Conservation (phyloP, 2,329 filamentous ascomycete genomes). For the Trichoderma afroharzianum region DNA sequence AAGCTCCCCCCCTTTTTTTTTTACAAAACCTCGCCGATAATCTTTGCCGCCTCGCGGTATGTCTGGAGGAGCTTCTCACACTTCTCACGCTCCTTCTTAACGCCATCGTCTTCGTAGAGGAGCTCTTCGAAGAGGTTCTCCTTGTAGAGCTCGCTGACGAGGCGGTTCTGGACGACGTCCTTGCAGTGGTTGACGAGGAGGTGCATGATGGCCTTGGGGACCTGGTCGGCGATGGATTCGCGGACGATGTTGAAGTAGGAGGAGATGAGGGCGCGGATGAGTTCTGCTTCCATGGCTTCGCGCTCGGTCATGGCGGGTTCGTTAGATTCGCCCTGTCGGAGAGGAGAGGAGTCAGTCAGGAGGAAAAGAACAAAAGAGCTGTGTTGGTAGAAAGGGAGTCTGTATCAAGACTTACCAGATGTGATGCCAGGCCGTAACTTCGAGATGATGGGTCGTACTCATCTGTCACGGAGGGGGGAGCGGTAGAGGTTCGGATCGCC, state of each 20-base stretch:
- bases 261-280: constrained; percentile 92
- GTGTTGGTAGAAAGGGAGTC: not conserved
- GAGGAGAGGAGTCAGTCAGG: constrained; percentile 22
- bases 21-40: constrained; percentile 92
- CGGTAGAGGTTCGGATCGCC: constrained; percentile 50
- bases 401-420: constrained; percentile 54
- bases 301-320: constrained; percentile 91
- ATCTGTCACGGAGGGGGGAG: constrained; percentile 40
- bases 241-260: constrained; percentile 99
- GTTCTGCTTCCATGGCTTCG: constrained; percentile 94
- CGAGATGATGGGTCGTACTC: constrained; percentile 42
- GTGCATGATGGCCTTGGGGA: constrained; percentile 98
- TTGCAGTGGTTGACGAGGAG: constrained; percentile 97
- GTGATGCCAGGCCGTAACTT: constrained; percentile 44
- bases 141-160: constrained; percentile 94
- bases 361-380: no score
- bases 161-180: constrained; percentile 93
- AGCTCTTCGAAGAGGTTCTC: constrained; percentile 88
- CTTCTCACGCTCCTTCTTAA: constrained; percentile 97
- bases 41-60: constrained; percentile 96
- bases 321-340: constrained; percentile 51
- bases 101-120: constrained; percentile 93
- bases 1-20: not conserved
- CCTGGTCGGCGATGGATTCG: constrained; percentile 97
- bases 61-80: constrained; percentile 94